Evolutionary conservation across 768 basidiomycete genomes (phyloP).

Genomic region (Lactifluus pinguis): DNA sequence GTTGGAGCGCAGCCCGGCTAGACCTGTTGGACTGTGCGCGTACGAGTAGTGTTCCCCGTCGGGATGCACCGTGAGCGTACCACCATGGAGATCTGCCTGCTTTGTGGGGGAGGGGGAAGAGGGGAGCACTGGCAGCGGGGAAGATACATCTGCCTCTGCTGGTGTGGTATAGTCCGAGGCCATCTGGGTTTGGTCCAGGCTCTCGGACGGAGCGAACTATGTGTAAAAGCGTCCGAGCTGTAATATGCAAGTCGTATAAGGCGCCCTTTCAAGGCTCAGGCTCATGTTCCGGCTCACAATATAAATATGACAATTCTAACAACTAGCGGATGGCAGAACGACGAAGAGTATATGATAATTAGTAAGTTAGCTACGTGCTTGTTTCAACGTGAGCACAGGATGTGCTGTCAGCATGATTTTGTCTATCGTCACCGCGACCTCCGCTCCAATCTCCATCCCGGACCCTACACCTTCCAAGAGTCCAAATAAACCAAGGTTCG

Average conservation of each 20-base stretch:
- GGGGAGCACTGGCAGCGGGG: constrained; percentile 13
- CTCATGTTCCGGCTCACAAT: background rate
- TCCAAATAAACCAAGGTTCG: constrained; percentile 24
- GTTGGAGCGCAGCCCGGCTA: constrained; percentile 56
- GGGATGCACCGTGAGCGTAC: constrained; percentile 14
- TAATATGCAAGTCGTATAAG: too few relatives aligned
- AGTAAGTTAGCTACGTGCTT: background rate
- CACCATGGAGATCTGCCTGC: constrained; percentile 7
- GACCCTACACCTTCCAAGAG: constrained; percentile 10
- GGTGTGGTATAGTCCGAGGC: background rate
- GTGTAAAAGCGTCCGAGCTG: too few relatives aligned
- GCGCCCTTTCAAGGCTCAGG: background rate
- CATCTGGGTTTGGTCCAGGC: background rate
- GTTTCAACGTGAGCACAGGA: background rate
- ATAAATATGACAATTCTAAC: background rate
- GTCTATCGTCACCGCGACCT: constrained; percentile 24
- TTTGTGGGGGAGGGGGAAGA: background rate
- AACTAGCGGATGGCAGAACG: background rate
- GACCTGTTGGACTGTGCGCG: constrained; percentile 62
- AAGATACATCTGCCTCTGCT: constrained; percentile 2
- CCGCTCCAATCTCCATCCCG: constrained; percentile 23
- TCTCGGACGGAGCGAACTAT: background rate
- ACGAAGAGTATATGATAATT: background rate
- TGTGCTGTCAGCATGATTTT: constrained; percentile 21
- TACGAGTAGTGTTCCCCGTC: constrained; percentile 42